Percentiles rank a stretch among this genome's conserved stretches.
These are phyloP conservation scores for Phaeosphaeriaceae sp. DNA, from an alignment of 2,329 filamentous ascomycete species.

Conservation along the genomic window DNA sequence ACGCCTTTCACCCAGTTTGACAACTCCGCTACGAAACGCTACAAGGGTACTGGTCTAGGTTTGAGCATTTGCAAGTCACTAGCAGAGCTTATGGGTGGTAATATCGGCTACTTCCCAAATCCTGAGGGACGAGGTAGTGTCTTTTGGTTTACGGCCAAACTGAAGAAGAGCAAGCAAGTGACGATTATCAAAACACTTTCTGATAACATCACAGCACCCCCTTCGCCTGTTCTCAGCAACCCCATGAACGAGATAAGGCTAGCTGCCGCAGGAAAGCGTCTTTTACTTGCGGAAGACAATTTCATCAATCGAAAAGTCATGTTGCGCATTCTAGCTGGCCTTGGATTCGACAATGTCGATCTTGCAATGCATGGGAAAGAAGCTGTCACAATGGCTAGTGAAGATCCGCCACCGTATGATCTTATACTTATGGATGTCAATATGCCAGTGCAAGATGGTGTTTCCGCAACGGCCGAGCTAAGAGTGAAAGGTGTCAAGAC, in stretches of 20 bases:
- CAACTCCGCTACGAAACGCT: slow-evolving; percentile 59
- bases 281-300: slow-evolving; percentile 57
- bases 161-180: slow-evolving; percentile 39
- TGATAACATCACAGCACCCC: slow-evolving; percentile 13
- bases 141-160: slow-evolving; percentile 58
- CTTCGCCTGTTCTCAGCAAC: slow-evolving; percentile 12
- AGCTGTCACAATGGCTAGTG: slow-evolving; percentile 44
- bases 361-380: slow-evolving; percentile 52
- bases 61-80: slow-evolving; percentile 65
- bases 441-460: slow-evolving; percentile 43
- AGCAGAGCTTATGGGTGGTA: slow-evolving; percentile 63
- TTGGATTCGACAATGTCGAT: slow-evolving; percentile 42
- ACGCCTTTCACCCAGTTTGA: slow-evolving; percentile 64
- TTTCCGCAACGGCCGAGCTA: slow-evolving; percentile 35
- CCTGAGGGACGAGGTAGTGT: slow-evolving; percentile 55
- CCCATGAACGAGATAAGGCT: slow-evolving; percentile 30
- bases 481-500: slow-evolving; percentile 22
- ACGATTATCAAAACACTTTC: slow-evolving; percentile 17
- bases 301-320: slow-evolving; percentile 56
- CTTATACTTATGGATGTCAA: slow-evolving; percentile 46
- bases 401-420: slow-evolving; percentile 27
- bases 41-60: slow-evolving; percentile 63
- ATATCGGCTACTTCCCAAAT: slow-evolving; percentile 57
- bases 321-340: slow-evolving; percentile 53
- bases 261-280: slow-evolving; percentile 27